Conservation (phyloP, 2,329 filamentous ascomycete species). For the Orbilia javanica region DNA sequence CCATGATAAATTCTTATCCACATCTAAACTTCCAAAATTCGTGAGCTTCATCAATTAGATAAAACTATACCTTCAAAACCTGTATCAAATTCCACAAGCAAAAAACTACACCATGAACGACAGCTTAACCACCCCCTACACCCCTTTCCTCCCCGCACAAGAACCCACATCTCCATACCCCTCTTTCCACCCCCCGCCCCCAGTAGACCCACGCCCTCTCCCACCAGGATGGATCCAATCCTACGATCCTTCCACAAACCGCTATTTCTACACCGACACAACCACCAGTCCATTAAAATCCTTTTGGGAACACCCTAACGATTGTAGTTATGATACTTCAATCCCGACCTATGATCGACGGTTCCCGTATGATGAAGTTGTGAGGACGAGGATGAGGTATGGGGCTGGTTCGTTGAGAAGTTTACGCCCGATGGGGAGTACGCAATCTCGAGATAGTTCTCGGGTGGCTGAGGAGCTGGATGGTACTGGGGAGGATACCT, state of each 20-base stretch:
- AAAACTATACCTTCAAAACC: too few relatives aligned
- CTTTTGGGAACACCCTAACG: constrained; percentile 16
- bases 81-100: too few relatives aligned
- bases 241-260: not conserved
- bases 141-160: not conserved
- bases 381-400: not conserved
- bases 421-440: not conserved
- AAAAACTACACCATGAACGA: too few relatives aligned
- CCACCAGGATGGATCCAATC: constrained; percentile 30
- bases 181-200: not conserved
- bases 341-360: not conserved
- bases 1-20: too few relatives aligned
- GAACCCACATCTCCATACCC: not conserved
- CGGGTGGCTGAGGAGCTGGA: too few relatives aligned
- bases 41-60: too few relatives aligned
- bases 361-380: constrained; percentile 3
- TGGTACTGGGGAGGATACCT: too few relatives aligned
- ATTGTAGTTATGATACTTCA: constrained; percentile 19
- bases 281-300: not conserved
- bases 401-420: too few relatives aligned
- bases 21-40: too few relatives aligned
- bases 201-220: constrained; percentile 1
- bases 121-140: not conserved
- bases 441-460: too few relatives aligned
- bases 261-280: constrained; percentile 24